phyloP scores from a whole-genome alignment of 345 rosid species.

The Angophora floribunda region DNA sequence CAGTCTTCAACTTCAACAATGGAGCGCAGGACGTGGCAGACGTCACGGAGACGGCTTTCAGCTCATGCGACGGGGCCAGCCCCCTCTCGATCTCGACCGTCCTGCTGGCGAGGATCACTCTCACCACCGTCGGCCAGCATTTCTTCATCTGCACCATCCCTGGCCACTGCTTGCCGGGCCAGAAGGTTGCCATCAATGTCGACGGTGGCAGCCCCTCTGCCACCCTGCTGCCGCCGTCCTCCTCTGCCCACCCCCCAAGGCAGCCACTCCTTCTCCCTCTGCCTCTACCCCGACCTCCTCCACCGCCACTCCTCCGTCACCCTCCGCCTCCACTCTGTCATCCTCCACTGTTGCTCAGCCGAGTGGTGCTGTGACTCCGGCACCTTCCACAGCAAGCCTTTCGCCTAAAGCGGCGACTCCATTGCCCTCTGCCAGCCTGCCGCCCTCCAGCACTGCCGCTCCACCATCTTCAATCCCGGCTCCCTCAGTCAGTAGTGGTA shows the following conservation, averaged over 20 bases:
- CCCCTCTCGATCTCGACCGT: constrained; percentile 1
- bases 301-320: background rate
- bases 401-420: background rate
- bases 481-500: background rate
- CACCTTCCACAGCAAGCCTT: background rate
- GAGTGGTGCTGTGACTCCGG: background rate
- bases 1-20: constrained; percentile 33
- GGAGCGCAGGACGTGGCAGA: constrained; percentile 40
- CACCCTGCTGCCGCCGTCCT: background rate
- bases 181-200: constrained; percentile 27
- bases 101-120: constrained; percentile 22
- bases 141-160: constrained; percentile 27
- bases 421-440: background rate
- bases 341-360: background rate
- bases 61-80: constrained; percentile 13
- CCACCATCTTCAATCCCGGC: background rate
- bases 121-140: constrained; percentile 29
- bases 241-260: background rate
- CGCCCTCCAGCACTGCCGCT: background rate
- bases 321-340: background rate
- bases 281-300: background rate
- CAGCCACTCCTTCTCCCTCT: background rate
- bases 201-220: background rate
- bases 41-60: constrained; percentile 24
- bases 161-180: constrained; percentile 34